These are phyloP conservation scores for Yamagishiella unicocca DNA, from an alignment of 139 green algal species.

Conservation along the genomic window DNA sequence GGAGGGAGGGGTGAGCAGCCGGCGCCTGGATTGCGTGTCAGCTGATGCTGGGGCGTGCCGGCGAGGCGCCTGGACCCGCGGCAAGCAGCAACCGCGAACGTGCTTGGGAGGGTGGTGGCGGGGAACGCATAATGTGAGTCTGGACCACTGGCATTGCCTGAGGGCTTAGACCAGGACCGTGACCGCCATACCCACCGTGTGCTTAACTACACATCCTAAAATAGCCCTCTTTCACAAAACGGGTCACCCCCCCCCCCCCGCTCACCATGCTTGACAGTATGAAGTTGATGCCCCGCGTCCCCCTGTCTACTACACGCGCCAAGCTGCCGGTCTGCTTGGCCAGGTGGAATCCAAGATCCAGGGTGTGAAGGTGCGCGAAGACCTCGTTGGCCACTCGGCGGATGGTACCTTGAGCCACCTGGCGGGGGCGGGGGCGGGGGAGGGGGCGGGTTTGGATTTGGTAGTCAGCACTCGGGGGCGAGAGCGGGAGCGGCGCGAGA, in stretches of 20 bases:
- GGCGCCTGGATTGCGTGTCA: too few species aligned
- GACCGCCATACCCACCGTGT: too few species aligned
- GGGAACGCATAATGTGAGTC: neutral
- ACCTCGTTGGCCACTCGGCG: slow-evolving; percentile 76
- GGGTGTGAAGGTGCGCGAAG: slow-evolving; percentile 91
- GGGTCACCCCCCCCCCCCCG: neutral
- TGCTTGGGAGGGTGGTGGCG: too few species aligned
- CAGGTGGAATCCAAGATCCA: slow-evolving; percentile 94
- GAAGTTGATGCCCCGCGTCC: slow-evolving; percentile 96
- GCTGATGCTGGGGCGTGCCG: too few species aligned
- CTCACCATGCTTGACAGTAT: slow-evolving; percentile 63
- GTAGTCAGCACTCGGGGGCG: too few species aligned
- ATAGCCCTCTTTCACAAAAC: neutral
- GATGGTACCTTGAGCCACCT: slow-evolving; percentile 77
- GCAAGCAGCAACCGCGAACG: too few species aligned
- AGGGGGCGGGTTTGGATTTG: neutral
- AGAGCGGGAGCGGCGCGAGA: neutral
- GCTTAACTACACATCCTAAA: too few species aligned
- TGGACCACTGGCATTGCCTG: too few species aligned
- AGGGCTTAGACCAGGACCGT: neutral
- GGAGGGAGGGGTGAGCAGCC: neutral
- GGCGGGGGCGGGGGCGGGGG: neutral
- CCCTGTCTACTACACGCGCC: slow-evolving; percentile 90
- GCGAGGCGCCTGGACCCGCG: too few species aligned
- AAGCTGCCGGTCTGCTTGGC: slow-evolving; percentile 89